phyloP scores from a whole-genome alignment of 2,329 filamentous ascomycete species.

The Fusarium mexicanum region DNA sequence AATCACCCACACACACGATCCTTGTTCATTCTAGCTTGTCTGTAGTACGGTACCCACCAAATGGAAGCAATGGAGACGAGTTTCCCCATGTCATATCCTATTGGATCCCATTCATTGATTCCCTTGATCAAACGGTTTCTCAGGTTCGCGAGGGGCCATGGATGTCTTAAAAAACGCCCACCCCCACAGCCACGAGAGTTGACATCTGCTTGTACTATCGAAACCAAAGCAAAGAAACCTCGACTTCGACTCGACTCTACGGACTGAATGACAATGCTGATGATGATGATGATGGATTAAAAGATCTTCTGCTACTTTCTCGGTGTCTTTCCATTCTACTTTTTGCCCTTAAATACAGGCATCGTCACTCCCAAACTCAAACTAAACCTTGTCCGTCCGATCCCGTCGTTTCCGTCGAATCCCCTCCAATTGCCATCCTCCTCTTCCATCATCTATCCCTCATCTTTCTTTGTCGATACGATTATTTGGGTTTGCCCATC shows the following conservation, averaged over 20 bases:
- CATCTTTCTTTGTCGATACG: slow-evolving; percentile 21
- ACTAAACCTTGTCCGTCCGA: slow-evolving; percentile 39
- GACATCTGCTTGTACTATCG: slow-evolving; percentile 3
- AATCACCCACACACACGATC: slow-evolving; percentile 13
- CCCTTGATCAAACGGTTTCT: slow-evolving; percentile 31
- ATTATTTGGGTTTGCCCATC: slow-evolving; percentile 22
- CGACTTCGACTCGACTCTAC: slow-evolving; percentile 1
- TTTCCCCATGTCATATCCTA: slow-evolving; percentile 20
- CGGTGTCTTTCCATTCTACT: not conserved
- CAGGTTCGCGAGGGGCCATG: slow-evolving; percentile 28
- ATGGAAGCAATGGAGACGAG: slow-evolving; percentile 33
- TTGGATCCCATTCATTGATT: slow-evolving; percentile 25
- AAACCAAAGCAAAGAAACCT: slow-evolving; percentile 6
- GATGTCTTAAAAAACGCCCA: slow-evolving; percentile 34
- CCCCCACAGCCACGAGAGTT: slow-evolving; percentile 28
- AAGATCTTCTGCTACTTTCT: not conserved
- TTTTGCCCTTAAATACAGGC: not conserved
- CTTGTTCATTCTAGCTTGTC: slow-evolving; percentile 5
- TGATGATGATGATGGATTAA: not conserved
- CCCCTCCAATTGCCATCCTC: slow-evolving; percentile 27
- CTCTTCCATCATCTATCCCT: slow-evolving; percentile 13
- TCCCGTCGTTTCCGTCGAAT: slow-evolving; percentile 44
- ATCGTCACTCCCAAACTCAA: slow-evolving; percentile 17
- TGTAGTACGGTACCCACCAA: slow-evolving; percentile 13
- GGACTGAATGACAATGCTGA: not conserved